A percentile compares a stretch with the other conserved stretches of the same genome.
Conservation (phyloP, 2,329 filamentous ascomycete genomes). For the Dactylellina haptotyla region DNA sequence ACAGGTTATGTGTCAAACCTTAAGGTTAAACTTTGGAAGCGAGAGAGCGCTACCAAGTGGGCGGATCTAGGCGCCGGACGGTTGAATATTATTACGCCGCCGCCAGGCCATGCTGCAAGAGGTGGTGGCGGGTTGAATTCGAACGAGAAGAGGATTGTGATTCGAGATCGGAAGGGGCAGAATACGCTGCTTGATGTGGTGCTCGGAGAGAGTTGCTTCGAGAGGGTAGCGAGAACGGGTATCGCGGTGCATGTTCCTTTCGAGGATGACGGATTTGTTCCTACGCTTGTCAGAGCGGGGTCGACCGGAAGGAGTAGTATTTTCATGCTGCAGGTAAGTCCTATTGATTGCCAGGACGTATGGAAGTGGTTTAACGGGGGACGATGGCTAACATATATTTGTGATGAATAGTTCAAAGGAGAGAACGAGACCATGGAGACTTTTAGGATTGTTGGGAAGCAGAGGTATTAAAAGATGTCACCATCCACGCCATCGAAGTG, state of each 20-base stretch:
- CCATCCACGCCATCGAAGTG: background rate
- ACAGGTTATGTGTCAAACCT: conserved; percentile 72
- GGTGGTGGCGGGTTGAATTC: conserved; percentile 70
- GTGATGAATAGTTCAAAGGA: conserved; percentile 63
- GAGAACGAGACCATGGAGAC: conserved; percentile 68
- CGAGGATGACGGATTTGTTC: conserved; percentile 68
- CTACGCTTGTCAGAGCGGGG: conserved; percentile 68
- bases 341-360: background rate
- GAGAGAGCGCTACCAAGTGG: conserved; percentile 82
- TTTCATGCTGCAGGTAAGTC: conserved; percentile 71
- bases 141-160: conserved; percentile 84
- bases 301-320: conserved; percentile 68
- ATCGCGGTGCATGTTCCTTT: conserved; percentile 92
- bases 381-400: conserved; percentile 19
- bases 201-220: conserved; percentile 83
- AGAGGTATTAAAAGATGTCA: conserved; percentile 63
- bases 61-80: conserved; percentile 87
- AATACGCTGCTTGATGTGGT: conserved; percentile 82
- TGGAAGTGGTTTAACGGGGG: conserved; percentile 5
- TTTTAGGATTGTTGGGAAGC: conserved; percentile 67
- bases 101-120: conserved; percentile 69
- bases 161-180: conserved; percentile 70
- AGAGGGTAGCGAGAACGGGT: conserved; percentile 81
- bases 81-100: conserved; percentile 83
- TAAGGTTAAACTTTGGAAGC: conserved; percentile 85